Percentiles rank a stretch among this genome's conserved stretches.
phyloP scores from a whole-genome alignment of 176 grass and related monocot genomes.

The Musa schizocarpa region DNA sequence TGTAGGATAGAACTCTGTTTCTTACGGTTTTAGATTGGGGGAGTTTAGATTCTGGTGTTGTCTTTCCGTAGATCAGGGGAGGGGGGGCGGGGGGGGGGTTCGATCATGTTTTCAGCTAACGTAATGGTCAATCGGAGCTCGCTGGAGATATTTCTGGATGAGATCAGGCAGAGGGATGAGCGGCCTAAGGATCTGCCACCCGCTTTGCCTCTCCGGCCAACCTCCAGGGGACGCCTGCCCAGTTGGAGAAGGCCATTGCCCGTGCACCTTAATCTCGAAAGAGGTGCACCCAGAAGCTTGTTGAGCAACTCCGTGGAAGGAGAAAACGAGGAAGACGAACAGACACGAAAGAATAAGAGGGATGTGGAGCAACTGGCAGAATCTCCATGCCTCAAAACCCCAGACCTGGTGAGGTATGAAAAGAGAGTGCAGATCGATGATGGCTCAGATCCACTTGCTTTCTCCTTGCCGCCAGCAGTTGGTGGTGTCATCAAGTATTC shows the following conservation, averaged over 20 bases:
- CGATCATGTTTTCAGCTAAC: too few relatives aligned
- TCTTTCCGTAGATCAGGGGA: too few relatives aligned
- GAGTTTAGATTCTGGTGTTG: too few relatives aligned
- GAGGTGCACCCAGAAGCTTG: constrained; percentile 4
- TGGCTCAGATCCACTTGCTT: neutral
- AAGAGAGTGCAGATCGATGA: neutral
- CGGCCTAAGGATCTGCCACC: constrained; percentile 64
- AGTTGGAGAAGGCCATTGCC: constrained; percentile 44
- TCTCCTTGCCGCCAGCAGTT: neutral
- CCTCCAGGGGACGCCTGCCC: constrained; percentile 58
- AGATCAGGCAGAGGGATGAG: constrained; percentile 57
- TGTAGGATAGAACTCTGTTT: too few relatives aligned
- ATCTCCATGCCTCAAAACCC: too few relatives aligned
- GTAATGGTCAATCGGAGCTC: constrained; percentile 43
- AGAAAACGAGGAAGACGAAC: neutral
- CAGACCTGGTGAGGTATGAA: neutral
- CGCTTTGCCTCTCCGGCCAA: constrained; percentile 70
- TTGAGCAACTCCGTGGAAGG: neutral
- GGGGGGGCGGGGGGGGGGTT: too few relatives aligned
- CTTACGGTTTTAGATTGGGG: too few relatives aligned
- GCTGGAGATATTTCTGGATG: constrained; percentile 75
- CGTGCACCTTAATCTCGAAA: constrained; percentile 45
- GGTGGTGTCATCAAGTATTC: neutral
- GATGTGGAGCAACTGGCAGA: too few relatives aligned
- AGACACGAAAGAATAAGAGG: neutral